phyloP scores from a whole-genome alignment of 306 rosid genomes.

The Fagus sylvatica region DNA sequence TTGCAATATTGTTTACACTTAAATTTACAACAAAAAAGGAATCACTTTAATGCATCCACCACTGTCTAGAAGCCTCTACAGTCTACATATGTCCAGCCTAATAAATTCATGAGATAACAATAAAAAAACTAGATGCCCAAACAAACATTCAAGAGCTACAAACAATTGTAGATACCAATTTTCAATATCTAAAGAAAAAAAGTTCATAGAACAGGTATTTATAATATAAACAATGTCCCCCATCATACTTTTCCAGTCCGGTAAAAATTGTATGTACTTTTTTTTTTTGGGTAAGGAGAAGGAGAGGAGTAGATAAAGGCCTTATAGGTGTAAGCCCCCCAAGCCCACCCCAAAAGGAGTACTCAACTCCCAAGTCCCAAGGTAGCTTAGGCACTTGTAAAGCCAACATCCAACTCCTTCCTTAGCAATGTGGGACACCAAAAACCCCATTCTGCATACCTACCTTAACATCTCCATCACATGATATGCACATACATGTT shows the following conservation, averaged over 20 bases:
- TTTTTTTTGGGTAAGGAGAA: no score
- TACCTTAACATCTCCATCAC: slow-evolving; percentile 11
- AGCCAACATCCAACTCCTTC: no score
- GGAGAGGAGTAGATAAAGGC: no score
- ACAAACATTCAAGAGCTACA: not conserved
- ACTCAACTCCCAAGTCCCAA: no score
- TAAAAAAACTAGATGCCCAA: not conserved
- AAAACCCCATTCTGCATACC: not conserved
- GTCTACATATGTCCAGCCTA: not conserved
- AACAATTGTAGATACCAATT: not conserved
- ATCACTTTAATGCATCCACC: not conserved
- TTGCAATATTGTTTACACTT: not conserved
- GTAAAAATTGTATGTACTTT: not conserved
- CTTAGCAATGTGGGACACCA: not conserved
- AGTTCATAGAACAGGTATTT: slow-evolving; percentile 1
- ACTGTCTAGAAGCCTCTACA: not conserved
- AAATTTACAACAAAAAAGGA: slow-evolving; percentile 12
- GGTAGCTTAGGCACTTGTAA: no score
- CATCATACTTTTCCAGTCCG: not conserved
- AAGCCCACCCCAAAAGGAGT: no score
- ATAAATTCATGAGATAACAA: not conserved
- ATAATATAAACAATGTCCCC: not conserved
- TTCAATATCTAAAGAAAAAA: slow-evolving; percentile 1
- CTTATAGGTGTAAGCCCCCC: no score
- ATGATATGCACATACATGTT: slow-evolving; percentile 10